A percentile compares a stretch with the other conserved stretches of the same genome.
These are phyloP conservation scores for Alisma plantagoaquatica DNA, from an alignment of 106 monocot species.

Conservation along the genomic window DNA sequence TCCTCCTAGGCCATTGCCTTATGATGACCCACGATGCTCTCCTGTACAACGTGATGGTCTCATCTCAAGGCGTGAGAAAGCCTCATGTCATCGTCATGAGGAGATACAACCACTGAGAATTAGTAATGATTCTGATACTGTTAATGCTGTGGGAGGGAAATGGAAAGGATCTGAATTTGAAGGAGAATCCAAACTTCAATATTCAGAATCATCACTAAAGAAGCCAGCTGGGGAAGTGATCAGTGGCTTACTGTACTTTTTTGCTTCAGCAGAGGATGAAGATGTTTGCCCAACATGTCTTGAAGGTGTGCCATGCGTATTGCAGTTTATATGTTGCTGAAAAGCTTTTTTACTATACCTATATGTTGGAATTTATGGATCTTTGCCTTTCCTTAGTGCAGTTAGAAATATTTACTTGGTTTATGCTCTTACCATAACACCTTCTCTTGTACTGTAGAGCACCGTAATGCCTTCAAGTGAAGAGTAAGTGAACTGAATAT, in stretches of 20 bases:
- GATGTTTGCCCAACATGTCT: constrained; percentile 94
- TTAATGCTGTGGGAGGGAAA: constrained; percentile 12
- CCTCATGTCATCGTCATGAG: constrained; percentile 44
- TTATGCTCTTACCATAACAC: too few species aligned
- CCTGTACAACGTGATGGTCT: constrained; percentile 13
- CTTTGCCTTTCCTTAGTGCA: too few species aligned
- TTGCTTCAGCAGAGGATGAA: constrained; percentile 67
- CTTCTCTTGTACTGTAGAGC: too few species aligned
- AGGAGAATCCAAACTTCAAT: constrained; percentile 17
- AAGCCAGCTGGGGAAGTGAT: constrained; percentile 16
- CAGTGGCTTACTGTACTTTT: constrained; percentile 20
- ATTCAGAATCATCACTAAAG: constrained; percentile 26
- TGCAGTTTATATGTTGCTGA: too few species aligned
- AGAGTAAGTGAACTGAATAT: too few species aligned
- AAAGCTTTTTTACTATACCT: too few species aligned
- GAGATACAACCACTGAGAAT: constrained; percentile 44
- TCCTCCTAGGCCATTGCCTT: constrained; percentile 69
- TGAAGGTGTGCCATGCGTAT: too few species aligned
- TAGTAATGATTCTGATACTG: constrained; percentile 14
- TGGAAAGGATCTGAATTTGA: constrained; percentile 22
- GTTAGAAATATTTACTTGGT: too few species aligned
- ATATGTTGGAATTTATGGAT: too few species aligned
- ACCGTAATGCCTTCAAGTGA: too few species aligned
- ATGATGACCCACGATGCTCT: constrained; percentile 71
- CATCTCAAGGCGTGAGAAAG: constrained; percentile 32